Base-by-base conservation (phyloP, 257 asterid species). In the Plectranthus barbatus region DNA sequence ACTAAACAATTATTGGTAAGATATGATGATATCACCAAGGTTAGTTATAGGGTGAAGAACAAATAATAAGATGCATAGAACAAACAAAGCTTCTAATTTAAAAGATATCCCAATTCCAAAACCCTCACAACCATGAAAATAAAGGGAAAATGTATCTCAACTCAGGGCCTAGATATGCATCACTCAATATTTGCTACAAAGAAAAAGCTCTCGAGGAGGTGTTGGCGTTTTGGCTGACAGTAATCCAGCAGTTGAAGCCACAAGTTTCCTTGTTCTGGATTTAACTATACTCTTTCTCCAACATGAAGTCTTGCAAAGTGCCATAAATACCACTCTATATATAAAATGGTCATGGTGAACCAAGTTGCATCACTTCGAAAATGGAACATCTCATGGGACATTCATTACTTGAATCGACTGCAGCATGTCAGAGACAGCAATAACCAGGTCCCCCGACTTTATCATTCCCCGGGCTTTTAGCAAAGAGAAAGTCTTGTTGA, bases 361-460 rank as follows among this genome's bases (percentile, higher is more conserved):
- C 53, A 17, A 60, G 62, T 51, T 42, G 12, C 39, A 20, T 42
- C 56, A 11, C 33, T 19, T 41, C 0, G 45, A 14, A 42, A 47
- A 18, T 17, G 33, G 23, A 42, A 34, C 26, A 23, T 72, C 72
- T 81, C 33, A 92, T 2, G 99, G 99, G 21, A 93, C 97, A 65
- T 84, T 87, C 95, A 90, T 93, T 31, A 93, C 99, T 76, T 93
- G 99, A 74, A 93, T 84, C n/a, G 96, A 90, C 60, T 87, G 97
- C 80, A 93, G 72, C 92, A 90, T 90, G 65, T 93, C 97, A 4
- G 99, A 87, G 69, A 90, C 99, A 36, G 97, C 88, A 70, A 93
- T 81, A 33, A 93, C 96, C 34, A 93, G 84, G 77, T 86, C 99
- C 24, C 97, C 99, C 13, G 95, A 80, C 62, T 87, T 90, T 59